Conservation (phyloP, 352 stramenopile genomes). For the Phytopythium kandeliae region DNA sequence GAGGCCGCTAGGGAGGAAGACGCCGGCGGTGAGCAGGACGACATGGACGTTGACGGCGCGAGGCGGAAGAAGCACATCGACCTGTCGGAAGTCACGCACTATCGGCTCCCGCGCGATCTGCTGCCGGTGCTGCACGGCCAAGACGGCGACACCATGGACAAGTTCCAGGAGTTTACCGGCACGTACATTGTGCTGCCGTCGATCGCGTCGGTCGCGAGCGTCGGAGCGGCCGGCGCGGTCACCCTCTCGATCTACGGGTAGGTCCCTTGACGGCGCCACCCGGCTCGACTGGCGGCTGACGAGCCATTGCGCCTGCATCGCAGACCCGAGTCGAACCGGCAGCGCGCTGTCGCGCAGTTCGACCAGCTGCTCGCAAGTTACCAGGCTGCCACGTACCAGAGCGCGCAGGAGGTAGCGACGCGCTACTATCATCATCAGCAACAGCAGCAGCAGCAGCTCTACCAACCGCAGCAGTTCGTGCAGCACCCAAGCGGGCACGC, state of each 20-base stretch:
- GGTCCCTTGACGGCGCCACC: no score
- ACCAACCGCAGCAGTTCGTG: constrained; percentile 14
- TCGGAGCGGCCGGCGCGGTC: constrained; percentile 16
- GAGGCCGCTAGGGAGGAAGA: constrained; percentile 8
- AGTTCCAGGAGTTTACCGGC: constrained; percentile 72
- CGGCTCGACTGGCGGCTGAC: not conserved
- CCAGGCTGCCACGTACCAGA: no score
- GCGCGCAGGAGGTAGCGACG: constrained; percentile 28
- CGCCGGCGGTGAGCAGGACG: constrained; percentile 22
- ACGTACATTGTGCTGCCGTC: constrained; percentile 75
- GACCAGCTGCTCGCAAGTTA: constrained; percentile 60
- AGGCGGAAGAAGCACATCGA: constrained; percentile 60
- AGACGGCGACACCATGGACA: constrained; percentile 56
- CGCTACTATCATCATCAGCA: constrained; percentile 39
- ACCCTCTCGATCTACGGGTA: constrained; percentile 80
- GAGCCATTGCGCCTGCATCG: not conserved
- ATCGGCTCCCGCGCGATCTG: constrained; percentile 56
- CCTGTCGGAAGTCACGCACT: constrained; percentile 74
- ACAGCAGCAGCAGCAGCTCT: constrained; percentile 26
- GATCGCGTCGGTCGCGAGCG: constrained; percentile 10
- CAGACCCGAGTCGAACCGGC: constrained; percentile 37
- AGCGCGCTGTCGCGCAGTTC: constrained; percentile 48
- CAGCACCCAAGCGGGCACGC: constrained; percentile 3
- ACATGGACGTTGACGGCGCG: constrained; percentile 47
- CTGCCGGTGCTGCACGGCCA: constrained; percentile 69